Base-by-base conservation (phyloP, 192 early-diverging fungal species). In the Linnemannia exigua region DNA sequence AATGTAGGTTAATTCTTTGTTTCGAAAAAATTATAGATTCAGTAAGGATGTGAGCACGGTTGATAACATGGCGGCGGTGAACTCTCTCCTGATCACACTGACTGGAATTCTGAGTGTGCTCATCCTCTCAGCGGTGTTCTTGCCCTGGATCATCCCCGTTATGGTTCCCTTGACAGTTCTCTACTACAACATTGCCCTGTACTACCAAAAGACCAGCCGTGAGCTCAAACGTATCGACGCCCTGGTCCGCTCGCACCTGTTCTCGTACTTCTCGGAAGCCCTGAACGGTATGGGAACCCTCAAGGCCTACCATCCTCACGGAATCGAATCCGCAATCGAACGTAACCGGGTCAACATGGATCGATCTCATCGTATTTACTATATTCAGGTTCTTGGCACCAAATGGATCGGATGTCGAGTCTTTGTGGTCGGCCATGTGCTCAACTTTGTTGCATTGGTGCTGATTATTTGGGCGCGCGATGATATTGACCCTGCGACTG, bases 41-140 rank as follows among this genome's bases (percentile, higher is more conserved):
- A 92, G 95, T 44, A 94, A 95, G 68, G 96, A 99, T 86, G 92
- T 98, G 79, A 92, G 92, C 67, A 92, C 94, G 2, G 80, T 98
- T 31, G 97, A 98, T 76, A 91, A 90, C 37, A 90, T 93, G 75
- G 89, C 91, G 17, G 83, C 83, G 25, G 69, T 94, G 25, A 84
- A 86, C 37, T 89, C 80, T 50, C 93, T 91, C 48, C 25, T 94
- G 8, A 78, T 86, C 28, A 85, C 93, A 33, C 46, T 88, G 25
- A 72, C 96, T 11, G 88, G 72, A 6, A 90, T 91, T 22, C n/a
- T 90, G 22, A 87, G 90, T n/a, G 89, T 93, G 6, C 88, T 95
- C 67, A 73, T 92, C 37, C 74, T 94, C 0, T 93, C 93, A 31
- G 54, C 76, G 0, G 35, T 74, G 38, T 77, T 76, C 35, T 48